Conservation (phyloP, 441 rosid species). For the Isatis lusitanica region DNA sequence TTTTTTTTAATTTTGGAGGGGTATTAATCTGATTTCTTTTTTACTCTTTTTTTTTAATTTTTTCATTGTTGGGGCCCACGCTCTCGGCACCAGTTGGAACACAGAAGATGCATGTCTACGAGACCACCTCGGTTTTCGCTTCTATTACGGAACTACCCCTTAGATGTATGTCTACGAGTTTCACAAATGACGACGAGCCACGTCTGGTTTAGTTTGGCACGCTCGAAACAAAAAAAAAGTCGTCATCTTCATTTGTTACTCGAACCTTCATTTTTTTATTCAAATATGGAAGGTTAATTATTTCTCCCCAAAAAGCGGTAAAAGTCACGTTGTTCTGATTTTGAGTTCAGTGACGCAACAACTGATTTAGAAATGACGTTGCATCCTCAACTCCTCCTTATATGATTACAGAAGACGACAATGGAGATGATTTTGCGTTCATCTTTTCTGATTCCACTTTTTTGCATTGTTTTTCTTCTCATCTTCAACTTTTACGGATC, state of each 20-base stretch:
- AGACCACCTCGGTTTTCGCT: slow-evolving; percentile 3
- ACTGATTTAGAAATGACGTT: slow-evolving; percentile 13
- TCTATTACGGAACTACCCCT: slow-evolving; percentile 31
- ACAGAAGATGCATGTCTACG: slow-evolving; percentile 4
- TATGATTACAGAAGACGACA: background rate
- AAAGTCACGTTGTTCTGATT: background rate
- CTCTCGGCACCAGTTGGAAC: slow-evolving; percentile 21
- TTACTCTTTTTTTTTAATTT: slow-evolving; percentile 11
- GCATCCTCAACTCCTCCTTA: background rate
- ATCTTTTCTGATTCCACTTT: slow-evolving; percentile 21
- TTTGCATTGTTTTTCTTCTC: slow-evolving; percentile 34
- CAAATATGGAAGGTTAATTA: background rate
- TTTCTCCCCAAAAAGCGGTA: background rate
- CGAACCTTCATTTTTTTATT: background rate
- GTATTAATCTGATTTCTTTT: background rate
- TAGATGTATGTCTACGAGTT: background rate
- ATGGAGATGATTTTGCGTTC: slow-evolving; percentile 16
- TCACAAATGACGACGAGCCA: background rate
- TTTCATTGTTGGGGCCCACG: slow-evolving; percentile 24
- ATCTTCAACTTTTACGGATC: slow-evolving; percentile 25
- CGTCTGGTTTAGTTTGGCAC: background rate
- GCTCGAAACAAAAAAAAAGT: background rate
- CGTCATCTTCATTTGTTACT: background rate
- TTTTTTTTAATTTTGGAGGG: background rate
- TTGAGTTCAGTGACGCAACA: background rate